Base-by-base conservation (phyloP, 1,284 basidiomycete genomes). In the Malassezia pachydermatis region DNA sequence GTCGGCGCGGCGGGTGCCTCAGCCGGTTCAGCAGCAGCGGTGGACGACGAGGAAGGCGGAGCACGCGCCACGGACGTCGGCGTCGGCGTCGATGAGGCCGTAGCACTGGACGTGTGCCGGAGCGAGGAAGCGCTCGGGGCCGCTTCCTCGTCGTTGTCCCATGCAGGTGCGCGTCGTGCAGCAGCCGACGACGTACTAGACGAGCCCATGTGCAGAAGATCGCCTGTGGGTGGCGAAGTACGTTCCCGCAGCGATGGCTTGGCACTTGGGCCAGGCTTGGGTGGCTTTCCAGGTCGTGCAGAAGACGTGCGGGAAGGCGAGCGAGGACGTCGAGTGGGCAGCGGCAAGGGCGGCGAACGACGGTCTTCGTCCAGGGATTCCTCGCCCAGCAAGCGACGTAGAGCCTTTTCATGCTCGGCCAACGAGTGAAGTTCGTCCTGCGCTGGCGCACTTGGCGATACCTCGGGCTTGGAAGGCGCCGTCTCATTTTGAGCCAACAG, bases 361-460 rank as follows among this genome's bases (percentile, higher is more conserved):
- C n/a, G n/a, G n/a, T n/a, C n/a, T n/a, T n/a, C n/a, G n/a, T n/a
- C n/a, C n/a, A n/a, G n/a, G n/a, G n/a, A n/a, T 10, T 39, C 16
- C 20, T 22, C 33, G 16, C 34, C n/a, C 4, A 44, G 33, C n/a
- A 36, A 22, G 13, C 11, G 20, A 23, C 27, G 41, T 14, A 51
- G 30, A 13, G 49, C 49, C 17, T 36, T 32, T 29, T 51, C 49
- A 13, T 51, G 49, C 44, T 45, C 35, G 3, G 33, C 44, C 2
- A 51, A 16, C 37, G 37, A 28, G 10, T 10, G 28, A 3, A 50
- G 42, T 27, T 50, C 41, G 4, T 39, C 36, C 14, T 37, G 16
- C 2, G 28, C 19, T 4, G 33, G 38, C 22, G 45, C 39, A 24
- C 1, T 3, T 1, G 14, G 20, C 4, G 39, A 29, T 17, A 16